phyloP scores from a whole-genome alignment of 2,329 filamentous ascomycete species.

The Colletotrichum tamarilloi region DNA sequence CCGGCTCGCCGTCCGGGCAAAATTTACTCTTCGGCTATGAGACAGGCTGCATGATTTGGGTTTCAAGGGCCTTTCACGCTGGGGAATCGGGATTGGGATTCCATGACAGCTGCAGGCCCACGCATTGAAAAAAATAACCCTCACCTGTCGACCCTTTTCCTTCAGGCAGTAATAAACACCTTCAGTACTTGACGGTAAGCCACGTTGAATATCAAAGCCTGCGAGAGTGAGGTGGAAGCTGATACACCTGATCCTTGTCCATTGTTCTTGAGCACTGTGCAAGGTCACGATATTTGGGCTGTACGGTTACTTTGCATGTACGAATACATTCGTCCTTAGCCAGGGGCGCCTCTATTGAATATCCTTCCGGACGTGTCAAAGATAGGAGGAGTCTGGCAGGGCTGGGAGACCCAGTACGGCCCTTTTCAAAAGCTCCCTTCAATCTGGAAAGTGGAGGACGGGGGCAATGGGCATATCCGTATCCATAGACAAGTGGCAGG shows the following conservation, averaged over 20 bases:
- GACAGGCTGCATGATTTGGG: background rate
- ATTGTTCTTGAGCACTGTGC: background rate
- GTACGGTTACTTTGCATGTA: background rate
- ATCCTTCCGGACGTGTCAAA: no score
- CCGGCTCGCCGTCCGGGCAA: background rate
- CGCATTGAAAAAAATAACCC: no score
- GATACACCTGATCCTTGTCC: background rate
- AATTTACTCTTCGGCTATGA: background rate
- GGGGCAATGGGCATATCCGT: background rate
- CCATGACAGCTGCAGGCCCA: background rate
- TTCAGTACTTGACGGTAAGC: no score
- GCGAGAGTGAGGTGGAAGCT: background rate
- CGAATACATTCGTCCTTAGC: background rate
- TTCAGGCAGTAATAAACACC: no score
- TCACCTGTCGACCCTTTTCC: no score
- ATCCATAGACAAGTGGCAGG: background rate
- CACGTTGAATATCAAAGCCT: background rate
- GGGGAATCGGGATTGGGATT: no score
- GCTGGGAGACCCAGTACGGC: background rate
- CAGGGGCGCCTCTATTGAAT: no score
- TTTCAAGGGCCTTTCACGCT: no score
- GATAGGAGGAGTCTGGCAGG: background rate
- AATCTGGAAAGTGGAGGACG: background rate
- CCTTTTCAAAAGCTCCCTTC: background rate
- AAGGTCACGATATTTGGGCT: background rate